Base-by-base conservation (phyloP, 2,329 filamentous ascomycete species). In the Fusarium foetens region DNA sequence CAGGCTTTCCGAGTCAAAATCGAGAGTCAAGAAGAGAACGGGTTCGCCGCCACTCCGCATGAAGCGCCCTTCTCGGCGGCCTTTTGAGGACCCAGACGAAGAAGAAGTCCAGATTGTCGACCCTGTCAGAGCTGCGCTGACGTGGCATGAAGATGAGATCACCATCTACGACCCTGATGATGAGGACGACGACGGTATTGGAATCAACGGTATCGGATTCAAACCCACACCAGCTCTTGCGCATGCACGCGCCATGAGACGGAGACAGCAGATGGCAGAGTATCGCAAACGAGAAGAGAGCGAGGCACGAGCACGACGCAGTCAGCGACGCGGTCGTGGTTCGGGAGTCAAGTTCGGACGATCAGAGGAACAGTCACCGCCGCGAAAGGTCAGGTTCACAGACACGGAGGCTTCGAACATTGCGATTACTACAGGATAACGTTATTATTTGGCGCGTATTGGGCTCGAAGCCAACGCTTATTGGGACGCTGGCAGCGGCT, bases 121-220 rank as follows among this genome's bases (percentile, higher is more conserved):
- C 60, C 87, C 88, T 0, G 77, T 90, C 14, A 84, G 89, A 39
- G 88, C 89, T 11, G 85, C 88, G 6, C 82, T 91, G 58, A 92
- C 90, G 4, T 92, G 90, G 90, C 89, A 89, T 74, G 89, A 91
- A 71, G 87, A 91, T 72, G 90, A 92, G 76, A 92, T 92, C 67
- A 92, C 90, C 4, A 84, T 91, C 33, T 90, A 91, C 78, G 87
- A 91, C 72, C 88, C 89, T 1, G 83, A 89, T 43, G 90, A 92
- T 76, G 85, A 87, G 69, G 90, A 92, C 70, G 90, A 92, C 75
- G 90, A 92, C 75, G 90, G 90, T 55, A 88, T 87, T 7, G 90
- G 90, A 27, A 89, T 92, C 75, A 91, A 92, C 77, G 90, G 90
- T 9, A 89, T 92, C 66, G 90, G 90, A 1, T 92, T 92, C 81